Evolutionary conservation across 371 early-diverging fungal species (phyloP), one percentile per base, ranked within the genome.

Genomic region (Apophysomyces elegans): DNA sequence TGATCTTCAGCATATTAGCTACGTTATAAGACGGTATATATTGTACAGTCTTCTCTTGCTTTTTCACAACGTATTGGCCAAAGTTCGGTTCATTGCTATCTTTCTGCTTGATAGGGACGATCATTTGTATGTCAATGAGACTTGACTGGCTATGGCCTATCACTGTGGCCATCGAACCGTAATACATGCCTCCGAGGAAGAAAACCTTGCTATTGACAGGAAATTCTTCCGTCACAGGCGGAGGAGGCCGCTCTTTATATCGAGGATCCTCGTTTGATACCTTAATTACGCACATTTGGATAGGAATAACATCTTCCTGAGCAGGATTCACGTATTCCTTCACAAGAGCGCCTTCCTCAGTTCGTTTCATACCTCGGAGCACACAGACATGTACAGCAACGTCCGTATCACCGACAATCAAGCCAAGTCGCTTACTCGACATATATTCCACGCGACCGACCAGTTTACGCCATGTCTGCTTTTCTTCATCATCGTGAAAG

Each of bases 101-200:
- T n/a, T 54, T 68, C 21, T 65, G 58, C 14, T 73, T 66, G 2
- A 59, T 56, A 26, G 78, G 76, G 14, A 83, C 82, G 18, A 81
- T 61, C 70, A 86, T 71, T 44, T 76, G 66, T 32, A 90, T 78
- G 58, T 84, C 84, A 11, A 90, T 76, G n/a, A 44, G 36, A 13
- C 74, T 76, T 35, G 82, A 67, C 21, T 79, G 75, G 1, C 74
- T 66, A 65, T 91, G 83, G 0, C 87, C 90, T 45, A 78, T 71
- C n/a, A 97, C 88, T n/a, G 88, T 86, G 11, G 85, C 90, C 2
- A 89, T 81, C 5, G 82, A 65, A 37, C 98, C 98, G 69, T 93
- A 96, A 59, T 87, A 84, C 8, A 71, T 69, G 37, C 63, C 67
- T 14, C 74, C 75, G 61, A 94, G 72, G 68, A 95, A 93, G 68